Percentiles rank a stretch among this genome's conserved stretches.
phyloP scores from a whole-genome alignment of 169 alveolate genomes.

The Plasmodium sp. region DNA sequence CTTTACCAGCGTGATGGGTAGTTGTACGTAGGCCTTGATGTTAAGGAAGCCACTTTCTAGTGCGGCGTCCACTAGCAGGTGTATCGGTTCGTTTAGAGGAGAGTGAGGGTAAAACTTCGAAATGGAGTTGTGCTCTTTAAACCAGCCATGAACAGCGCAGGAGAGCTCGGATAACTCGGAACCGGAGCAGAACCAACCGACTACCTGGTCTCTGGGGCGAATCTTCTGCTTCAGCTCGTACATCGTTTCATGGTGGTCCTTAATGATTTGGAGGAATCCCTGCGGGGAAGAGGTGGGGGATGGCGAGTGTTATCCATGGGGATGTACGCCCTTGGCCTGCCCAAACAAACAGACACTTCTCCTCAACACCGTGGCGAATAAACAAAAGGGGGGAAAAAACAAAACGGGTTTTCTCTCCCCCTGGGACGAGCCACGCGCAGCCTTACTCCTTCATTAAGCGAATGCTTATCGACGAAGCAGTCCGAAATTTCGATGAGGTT shows the following conservation, averaged over 20 bases:
- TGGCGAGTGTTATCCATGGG: background rate
- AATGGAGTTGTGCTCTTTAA: constrained; percentile 88
- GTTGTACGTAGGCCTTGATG: constrained; percentile 89
- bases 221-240: constrained; percentile 90
- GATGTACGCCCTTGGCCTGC: background rate
- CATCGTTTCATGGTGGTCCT: constrained; percentile 93
- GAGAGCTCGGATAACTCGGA: constrained; percentile 91
- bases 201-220: constrained; percentile 91
- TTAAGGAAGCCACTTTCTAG: constrained; percentile 89
- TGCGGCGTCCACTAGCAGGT: constrained; percentile 91
- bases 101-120: constrained; percentile 92
- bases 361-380: background rate
- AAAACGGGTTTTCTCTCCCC: background rate
- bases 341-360: background rate
- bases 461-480: constrained; percentile 93
- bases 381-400: background rate
- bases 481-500: constrained; percentile 92
- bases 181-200: constrained; percentile 94
- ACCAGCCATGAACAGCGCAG: constrained; percentile 95
- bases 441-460: constrained; percentile 90
- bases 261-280: constrained; percentile 93
- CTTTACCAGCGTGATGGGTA: constrained; percentile 85
- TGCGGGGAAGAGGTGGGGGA: background rate
- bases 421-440: background rate
- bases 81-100: constrained; percentile 92